phyloP scores from a whole-genome alignment of 2,329 filamentous ascomycete genomes.

The Helicocarpus griseus region DNA sequence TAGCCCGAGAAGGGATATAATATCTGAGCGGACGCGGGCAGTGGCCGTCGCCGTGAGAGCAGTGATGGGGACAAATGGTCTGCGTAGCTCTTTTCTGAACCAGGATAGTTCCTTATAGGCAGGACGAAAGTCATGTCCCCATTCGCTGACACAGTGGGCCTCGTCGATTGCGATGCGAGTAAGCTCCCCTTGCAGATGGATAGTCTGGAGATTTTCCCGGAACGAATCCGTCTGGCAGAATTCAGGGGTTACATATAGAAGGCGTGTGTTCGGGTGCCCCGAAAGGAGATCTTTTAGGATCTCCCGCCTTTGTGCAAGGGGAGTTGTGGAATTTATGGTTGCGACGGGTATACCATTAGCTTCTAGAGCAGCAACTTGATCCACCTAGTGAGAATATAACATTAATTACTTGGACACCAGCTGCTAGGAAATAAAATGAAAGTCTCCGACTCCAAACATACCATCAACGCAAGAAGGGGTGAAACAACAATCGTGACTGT shows the following conservation, averaged over 20 bases:
- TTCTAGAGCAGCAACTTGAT: slow-evolving; percentile 76
- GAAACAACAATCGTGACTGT: slow-evolving; percentile 83
- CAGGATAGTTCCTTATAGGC: slow-evolving; percentile 80
- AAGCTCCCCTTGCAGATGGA: slow-evolving; percentile 75
- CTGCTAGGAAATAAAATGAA: slow-evolving; percentile 76
- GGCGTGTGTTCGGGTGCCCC: slow-evolving; percentile 70
- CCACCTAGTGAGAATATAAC: slow-evolving; percentile 49
- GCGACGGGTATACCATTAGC: slow-evolving; percentile 68
- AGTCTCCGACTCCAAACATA: slow-evolving; percentile 56
- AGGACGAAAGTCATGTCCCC: slow-evolving; percentile 94
- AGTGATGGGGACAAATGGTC: slow-evolving; percentile 80
- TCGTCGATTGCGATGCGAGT: slow-evolving; percentile 84
- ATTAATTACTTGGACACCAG: slow-evolving; percentile 60
- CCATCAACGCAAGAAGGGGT: slow-evolving; percentile 82
- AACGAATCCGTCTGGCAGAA: slow-evolving; percentile 71
- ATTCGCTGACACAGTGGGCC: slow-evolving; percentile 95
- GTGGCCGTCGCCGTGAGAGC: slow-evolving; percentile 91
- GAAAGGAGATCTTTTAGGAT: slow-evolving; percentile 77
- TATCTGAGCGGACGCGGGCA: slow-evolving; percentile 66
- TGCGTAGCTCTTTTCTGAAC: slow-evolving; percentile 58
- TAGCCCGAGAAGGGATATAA: slow-evolving; percentile 65
- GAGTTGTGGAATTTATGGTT: slow-evolving; percentile 77
- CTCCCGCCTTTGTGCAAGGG: slow-evolving; percentile 50
- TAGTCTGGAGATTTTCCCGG: slow-evolving; percentile 59
- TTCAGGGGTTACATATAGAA: slow-evolving; percentile 92